Evolutionary conservation across 2,329 filamentous ascomycete genomes (phyloP).

Genomic region (Aspergillus sp.): DNA sequence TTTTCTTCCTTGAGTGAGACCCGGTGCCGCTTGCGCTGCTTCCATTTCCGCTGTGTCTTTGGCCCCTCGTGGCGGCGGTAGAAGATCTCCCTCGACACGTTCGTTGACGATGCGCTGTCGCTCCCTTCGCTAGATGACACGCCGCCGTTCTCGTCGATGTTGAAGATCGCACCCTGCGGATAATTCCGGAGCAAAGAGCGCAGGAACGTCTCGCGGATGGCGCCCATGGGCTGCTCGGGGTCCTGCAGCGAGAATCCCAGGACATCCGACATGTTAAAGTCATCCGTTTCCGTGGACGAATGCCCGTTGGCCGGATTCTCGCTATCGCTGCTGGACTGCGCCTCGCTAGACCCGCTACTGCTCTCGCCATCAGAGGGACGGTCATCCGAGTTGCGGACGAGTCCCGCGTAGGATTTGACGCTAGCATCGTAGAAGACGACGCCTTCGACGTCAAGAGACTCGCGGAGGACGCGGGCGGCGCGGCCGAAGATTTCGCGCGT

Average conservation of each 20-base stretch:
- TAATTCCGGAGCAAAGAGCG: conserved; percentile 29
- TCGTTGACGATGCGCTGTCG: conserved; percentile 8
- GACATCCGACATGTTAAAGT: neutral
- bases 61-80: neutral
- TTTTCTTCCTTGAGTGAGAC: conserved; percentile 25
- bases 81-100: conserved; percentile 8
- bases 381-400: conserved; percentile 16
- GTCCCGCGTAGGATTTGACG: conserved; percentile 22
- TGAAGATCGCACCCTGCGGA: conserved; percentile 35
- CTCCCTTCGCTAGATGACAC: conserved; percentile 31
- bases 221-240: conserved; percentile 21
- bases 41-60: conserved; percentile 2
- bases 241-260: conserved; percentile 25
- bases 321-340: conserved; percentile 15
- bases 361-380: conserved; percentile 12
- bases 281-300: neutral
- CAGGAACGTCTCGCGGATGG: conserved; percentile 24
- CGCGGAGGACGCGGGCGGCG: conserved; percentile 50
- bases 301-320: neutral
- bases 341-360: conserved; percentile 7
- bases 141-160: conserved; percentile 27
- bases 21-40: conserved; percentile 22
- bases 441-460: conserved; percentile 49
- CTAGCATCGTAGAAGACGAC: conserved; percentile 37
- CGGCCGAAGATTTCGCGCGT: conserved; percentile 45